Percentiles rank a stretch among this genome's conserved stretches.
Evolutionary conservation across 352 stramenopile genomes (phyloP).

Genomic region (Pythium monospermum): DNA sequence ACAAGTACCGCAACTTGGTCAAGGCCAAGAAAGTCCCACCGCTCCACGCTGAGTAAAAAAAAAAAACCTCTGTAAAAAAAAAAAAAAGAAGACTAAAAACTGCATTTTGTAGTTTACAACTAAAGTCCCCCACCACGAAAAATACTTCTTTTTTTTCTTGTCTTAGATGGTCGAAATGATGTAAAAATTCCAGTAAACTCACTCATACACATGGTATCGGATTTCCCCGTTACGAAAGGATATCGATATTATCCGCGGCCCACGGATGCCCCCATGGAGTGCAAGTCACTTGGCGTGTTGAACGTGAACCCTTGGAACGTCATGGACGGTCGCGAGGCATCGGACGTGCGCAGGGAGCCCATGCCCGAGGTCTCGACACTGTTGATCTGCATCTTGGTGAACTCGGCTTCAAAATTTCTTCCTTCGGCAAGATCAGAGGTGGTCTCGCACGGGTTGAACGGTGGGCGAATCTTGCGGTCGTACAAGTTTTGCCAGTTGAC

Average conservation of each 20-base stretch:
- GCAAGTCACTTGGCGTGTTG: conserved; percentile 85
- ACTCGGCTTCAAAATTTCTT: conserved; percentile 89
- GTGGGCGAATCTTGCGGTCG: conserved; percentile 74
- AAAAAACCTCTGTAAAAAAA: not conserved
- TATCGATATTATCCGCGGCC: conserved; percentile 60
- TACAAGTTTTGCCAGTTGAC: conserved; percentile 84
- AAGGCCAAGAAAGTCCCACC: conserved; percentile 35
- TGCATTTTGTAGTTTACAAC: no score
- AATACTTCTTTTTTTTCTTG: no score
- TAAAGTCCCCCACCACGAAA: no score
- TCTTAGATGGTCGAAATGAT: no score
- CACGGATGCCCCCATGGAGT: conserved; percentile 63
- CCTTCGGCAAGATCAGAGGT: conserved; percentile 64
- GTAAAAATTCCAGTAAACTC: not conserved
- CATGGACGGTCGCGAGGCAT: conserved; percentile 78
- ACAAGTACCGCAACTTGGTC: conserved; percentile 78
- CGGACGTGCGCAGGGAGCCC: conserved; percentile 57
- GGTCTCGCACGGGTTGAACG: conserved; percentile 80
- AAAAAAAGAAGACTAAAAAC: not conserved
- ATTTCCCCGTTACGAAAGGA: no score
- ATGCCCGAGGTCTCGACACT: conserved; percentile 65
- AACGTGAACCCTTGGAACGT: conserved; percentile 89
- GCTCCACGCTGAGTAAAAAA: conserved; percentile 7
- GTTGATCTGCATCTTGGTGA: conserved; percentile 89
- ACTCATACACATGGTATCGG: not conserved